Base-by-base conservation (phyloP, 495 filamentous ascomycete genomes). In the Bacidia gigantensis region DNA sequence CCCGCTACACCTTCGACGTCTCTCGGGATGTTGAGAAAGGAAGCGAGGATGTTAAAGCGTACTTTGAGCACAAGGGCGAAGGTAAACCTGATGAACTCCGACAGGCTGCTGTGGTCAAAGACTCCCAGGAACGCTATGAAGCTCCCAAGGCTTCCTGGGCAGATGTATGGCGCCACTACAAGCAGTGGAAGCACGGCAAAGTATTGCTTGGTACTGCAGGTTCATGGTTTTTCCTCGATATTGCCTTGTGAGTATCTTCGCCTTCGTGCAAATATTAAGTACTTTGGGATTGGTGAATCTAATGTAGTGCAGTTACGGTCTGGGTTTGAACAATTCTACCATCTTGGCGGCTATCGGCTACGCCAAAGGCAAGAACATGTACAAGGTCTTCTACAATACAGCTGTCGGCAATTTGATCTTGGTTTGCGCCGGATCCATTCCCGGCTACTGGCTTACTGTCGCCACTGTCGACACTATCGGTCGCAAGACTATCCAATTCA, bases 1-100 rank as follows among this genome's bases (percentile, higher is more conserved):
- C 74, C 35, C 80, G 84, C 26, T 88, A 86, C 65, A 95, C 87
- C 29, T 90, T 93, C 57, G 86, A 92, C 61, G 79, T 93, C 10
- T 72, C 74, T 38, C 77, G 73, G 26, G 85, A 93, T 59, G 73
- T 85, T 32, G 72, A 83, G 61, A 77, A 87, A 67, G 84, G 73
- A 35, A 71, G 70, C 54, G 73, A 73, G 21, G 84, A 88, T 57
- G 76, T 81, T 53, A 71, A 78, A 56, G 78, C 78, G 11, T 84
- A 83, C 61, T 73, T 83, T 11, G 64, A 63, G 14, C 78, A 78
- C 50, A 67, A 74, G 56, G 42, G 50, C 11, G 77, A 82, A 51
- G 81, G 81, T 54, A 50, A 72, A 32, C 77, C 81, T 9, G 81
- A 87, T 56, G 78, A 83, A 56, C 59, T 86, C 23, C 55, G 65